A percentile compares a stretch with the other conserved stretches of the same genome.
These are phyloP conservation scores for Nicotiana tabacum DNA, from an alignment of 257 asterid genomes.

Conservation along the genomic window DNA sequence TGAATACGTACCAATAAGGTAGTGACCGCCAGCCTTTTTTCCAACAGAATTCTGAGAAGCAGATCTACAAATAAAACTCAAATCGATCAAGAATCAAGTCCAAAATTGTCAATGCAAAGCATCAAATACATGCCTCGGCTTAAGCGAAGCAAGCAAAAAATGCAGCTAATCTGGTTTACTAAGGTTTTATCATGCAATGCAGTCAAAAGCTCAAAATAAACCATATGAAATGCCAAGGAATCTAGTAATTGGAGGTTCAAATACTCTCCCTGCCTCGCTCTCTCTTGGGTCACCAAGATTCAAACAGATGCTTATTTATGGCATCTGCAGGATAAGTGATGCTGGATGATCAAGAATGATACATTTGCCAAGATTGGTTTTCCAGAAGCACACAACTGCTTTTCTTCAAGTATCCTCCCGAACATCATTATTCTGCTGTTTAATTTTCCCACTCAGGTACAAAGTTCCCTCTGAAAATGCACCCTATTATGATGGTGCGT, in stretches of 20 bases:
- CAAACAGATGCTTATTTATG: neutral
- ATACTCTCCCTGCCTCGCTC: neutral
- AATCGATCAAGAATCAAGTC: neutral
- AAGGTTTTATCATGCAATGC: neutral
- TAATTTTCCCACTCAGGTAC: neutral
- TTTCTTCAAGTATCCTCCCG: neutral
- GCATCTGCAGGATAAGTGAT: neutral
- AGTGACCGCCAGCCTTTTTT: constrained; percentile 50
- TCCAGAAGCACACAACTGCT: neutral
- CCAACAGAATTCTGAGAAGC: constrained; percentile 62
- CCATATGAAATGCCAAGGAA: neutral
- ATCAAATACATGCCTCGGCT: neutral
- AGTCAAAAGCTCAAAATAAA: neutral
- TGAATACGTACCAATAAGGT: constrained; percentile 54
- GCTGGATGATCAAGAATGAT: neutral
- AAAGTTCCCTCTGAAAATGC: neutral
- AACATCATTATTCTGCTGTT: neutral
- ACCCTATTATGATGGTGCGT: neutral
- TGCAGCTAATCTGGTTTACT: neutral
- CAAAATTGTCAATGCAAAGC: neutral
- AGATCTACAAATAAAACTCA: constrained; percentile 48
- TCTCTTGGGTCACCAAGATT: neutral
- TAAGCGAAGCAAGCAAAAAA: neutral
- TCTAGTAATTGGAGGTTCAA: neutral
- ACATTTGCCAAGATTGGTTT: neutral